These are phyloP conservation scores for Tricholoma hemisulphureum DNA, from an alignment of 768 basidiomycete species.

Conservation along the genomic window DNA sequence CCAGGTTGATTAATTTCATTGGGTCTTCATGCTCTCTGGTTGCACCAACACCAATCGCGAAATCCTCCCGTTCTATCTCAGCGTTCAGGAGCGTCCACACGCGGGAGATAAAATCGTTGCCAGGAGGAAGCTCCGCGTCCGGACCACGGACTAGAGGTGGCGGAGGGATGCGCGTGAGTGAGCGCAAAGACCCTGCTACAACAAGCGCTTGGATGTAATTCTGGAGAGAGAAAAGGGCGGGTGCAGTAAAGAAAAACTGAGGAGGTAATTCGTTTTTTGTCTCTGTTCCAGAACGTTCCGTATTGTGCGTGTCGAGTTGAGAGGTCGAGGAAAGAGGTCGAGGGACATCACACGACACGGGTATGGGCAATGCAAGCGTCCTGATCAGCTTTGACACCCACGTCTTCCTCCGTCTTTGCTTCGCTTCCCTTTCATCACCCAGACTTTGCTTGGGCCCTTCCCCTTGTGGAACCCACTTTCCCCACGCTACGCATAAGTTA, in stretches of 20 bases:
- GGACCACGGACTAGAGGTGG: conserved; percentile 2
- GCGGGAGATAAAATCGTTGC: conserved; percentile 50
- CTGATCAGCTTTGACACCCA: not conserved
- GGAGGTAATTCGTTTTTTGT: conserved; percentile 54
- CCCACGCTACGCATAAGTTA: conserved; percentile 33
- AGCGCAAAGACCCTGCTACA: conserved; percentile 58
- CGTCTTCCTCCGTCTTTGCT: not conserved
- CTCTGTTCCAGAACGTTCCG: not conserved
- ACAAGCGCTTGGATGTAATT: conserved; percentile 71
- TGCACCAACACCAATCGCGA: not conserved
- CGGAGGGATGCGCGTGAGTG: conserved; percentile 45
- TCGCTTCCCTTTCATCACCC: not conserved
- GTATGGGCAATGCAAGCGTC: not conserved
- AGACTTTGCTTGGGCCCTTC: not conserved
- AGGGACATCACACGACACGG: conserved; percentile 1
- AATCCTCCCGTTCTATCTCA: conserved; percentile 46
- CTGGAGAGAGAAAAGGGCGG: conserved; percentile 56
- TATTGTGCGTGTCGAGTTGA: not conserved
- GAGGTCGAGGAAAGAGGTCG: not conserved
- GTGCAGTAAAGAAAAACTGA: conserved; percentile 59
- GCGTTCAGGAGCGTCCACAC: conserved; percentile 63
- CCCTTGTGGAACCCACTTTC: conserved; percentile 26
- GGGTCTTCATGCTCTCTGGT: conserved; percentile 20
- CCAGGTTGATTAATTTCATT: conserved; percentile 66
- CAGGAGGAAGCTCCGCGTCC: conserved; percentile 4